Percentiles rank a stretch among this genome's conserved stretches.
Evolutionary conservation across 23 red algal genomes (phyloP).

Genomic region (Gracilaria domingensis): DNA sequence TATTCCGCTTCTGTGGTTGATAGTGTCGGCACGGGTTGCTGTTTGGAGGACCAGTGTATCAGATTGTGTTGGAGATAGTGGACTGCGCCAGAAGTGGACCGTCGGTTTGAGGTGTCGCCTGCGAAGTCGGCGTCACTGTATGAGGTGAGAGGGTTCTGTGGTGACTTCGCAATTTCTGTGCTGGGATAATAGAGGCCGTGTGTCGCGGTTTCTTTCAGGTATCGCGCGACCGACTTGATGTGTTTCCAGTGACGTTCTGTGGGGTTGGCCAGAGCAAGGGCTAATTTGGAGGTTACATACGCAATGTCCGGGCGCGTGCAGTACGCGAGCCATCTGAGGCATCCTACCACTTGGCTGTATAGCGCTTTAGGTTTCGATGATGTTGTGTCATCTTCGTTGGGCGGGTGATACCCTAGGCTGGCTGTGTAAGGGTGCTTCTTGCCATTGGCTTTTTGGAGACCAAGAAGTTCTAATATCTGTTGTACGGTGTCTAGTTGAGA

Average conservation of each 20-base stretch:
- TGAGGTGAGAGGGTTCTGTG: neutral
- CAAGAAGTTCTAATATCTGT: neutral
- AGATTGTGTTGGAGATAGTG: slow-evolving; percentile 2
- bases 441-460: neutral
- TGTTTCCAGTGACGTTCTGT: slow-evolving; percentile 1
- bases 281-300: slow-evolving; percentile 12
- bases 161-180: neutral
- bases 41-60: neutral
- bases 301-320: slow-evolving; percentile 7
- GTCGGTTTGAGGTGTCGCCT: neutral
- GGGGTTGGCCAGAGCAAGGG: neutral
- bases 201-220: neutral
- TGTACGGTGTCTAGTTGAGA: neutral
- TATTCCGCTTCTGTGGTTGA: slow-evolving; percentile 2
- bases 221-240: neutral
- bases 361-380: neutral
- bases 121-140: slow-evolving; percentile 14
- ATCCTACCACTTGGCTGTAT: neutral
- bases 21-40: neutral
- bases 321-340: neutral
- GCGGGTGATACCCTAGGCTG: neutral
- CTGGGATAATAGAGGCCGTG: neutral
- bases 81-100: neutral
- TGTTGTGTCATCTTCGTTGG: neutral
- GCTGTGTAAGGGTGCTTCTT: neutral